phyloP scores from a whole-genome alignment of 163 green algal species.

The Scenedesmus sp. region DNA sequence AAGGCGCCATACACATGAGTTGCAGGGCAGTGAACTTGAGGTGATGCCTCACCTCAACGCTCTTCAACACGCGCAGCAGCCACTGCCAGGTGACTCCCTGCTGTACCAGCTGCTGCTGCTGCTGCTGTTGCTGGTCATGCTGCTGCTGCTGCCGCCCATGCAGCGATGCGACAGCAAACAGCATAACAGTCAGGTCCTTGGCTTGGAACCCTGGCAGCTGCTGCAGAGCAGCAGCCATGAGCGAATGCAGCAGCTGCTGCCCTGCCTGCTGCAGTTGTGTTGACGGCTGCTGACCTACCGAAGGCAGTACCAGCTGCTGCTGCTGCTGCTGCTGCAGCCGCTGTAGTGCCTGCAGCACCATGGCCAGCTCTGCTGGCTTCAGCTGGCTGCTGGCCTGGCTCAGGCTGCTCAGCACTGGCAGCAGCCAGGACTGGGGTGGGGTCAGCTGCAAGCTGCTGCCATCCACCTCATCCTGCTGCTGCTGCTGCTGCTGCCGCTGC shows the following conservation, averaged over 20 bases:
- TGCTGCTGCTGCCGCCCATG: not conserved
- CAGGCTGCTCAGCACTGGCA: not conserved
- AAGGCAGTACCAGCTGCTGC: constrained; percentile 22
- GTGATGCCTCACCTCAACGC: constrained; percentile 16
- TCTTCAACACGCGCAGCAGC: constrained; percentile 24
- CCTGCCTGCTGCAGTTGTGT: constrained; percentile 14
- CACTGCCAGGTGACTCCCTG: constrained; percentile 12
- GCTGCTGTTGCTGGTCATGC: not conserved
- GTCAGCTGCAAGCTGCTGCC: not conserved
- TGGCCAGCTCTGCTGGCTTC: constrained; percentile 44
- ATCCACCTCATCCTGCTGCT: not conserved
- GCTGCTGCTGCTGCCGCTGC: constrained; percentile 35
- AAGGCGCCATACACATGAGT: not conserved
- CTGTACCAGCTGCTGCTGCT: not conserved
- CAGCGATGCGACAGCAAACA: constrained; percentile 26
- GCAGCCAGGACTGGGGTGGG: constrained; percentile 26
- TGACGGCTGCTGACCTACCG: constrained; percentile 22
- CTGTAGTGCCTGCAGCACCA: constrained; percentile 41
- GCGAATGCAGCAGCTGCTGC: constrained; percentile 31
- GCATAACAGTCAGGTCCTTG: constrained; percentile 28
- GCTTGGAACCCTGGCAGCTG: constrained; percentile 4
- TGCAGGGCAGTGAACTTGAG: not conserved
- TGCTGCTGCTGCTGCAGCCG: constrained; percentile 43
- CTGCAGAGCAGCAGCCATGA: constrained; percentile 27
- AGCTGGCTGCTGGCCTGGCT: constrained; percentile 8